A percentile compares a stretch with the other conserved stretches of the same genome.
phyloP scores from a whole-genome alignment of 495 filamentous ascomycete species.

The Patellaria atrata region DNA sequence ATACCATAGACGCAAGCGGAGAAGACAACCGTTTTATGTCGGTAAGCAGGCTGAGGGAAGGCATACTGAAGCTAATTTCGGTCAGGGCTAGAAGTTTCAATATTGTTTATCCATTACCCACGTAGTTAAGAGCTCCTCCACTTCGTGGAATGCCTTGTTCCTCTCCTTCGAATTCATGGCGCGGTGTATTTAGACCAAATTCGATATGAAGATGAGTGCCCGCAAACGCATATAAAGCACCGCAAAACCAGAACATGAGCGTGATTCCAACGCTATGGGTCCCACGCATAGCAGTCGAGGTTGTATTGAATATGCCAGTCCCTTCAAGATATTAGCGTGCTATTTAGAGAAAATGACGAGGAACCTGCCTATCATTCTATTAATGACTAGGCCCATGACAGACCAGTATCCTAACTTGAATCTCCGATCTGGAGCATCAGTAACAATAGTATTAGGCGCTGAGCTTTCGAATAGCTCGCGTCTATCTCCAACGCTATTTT shows the following conservation, averaged over 20 bases:
- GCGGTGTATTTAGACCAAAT: constrained; percentile 9
- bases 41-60: constrained; percentile 23
- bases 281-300: constrained; percentile 4
- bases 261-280: constrained; percentile 8
- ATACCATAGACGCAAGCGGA: constrained; percentile 34
- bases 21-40: constrained; percentile 14
- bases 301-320: constrained; percentile 10
- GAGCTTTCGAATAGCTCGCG: too few relatives aligned
- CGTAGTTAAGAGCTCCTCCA: constrained; percentile 40
- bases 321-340: constrained; percentile 4
- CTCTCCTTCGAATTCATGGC: constrained; percentile 3
- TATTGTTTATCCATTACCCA: constrained; percentile 17
- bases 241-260: constrained; percentile 9
- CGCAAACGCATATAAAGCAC: constrained; percentile 1
- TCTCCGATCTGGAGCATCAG: constrained; percentile 16
- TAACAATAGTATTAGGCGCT: constrained; percentile 20
- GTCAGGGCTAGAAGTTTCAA: constrained; percentile 1
- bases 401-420: constrained; percentile 19
- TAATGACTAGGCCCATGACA: constrained; percentile 21
- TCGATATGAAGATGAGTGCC: constrained; percentile 8
- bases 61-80: constrained; percentile 33
- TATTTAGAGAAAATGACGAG: neutral
- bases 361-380: constrained; percentile 22
- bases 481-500: too few relatives aligned
- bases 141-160: constrained; percentile 29